Conservation (phyloP, 257 asterid genomes). For the Rehmannia glutinosa region DNA sequence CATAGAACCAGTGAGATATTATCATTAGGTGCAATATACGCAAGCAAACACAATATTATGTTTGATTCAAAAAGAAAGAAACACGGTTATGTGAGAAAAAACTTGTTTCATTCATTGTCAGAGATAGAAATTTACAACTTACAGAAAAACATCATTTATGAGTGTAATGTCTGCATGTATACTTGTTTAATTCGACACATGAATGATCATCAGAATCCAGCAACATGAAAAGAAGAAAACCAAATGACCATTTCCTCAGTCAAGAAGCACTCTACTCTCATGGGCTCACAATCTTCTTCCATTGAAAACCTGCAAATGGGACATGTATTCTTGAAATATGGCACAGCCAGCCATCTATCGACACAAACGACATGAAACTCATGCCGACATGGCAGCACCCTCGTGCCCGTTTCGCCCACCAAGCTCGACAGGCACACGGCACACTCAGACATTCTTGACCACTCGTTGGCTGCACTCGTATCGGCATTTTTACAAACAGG, state of each 20-base stretch:
- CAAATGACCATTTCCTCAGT: slow-evolving; percentile 50
- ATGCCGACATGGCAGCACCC: slow-evolving; percentile 39
- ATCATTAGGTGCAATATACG: too few species aligned
- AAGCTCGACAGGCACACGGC: slow-evolving; percentile 41
- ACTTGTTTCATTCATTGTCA: too few species aligned
- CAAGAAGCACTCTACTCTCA: slow-evolving; percentile 32
- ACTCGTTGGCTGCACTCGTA: neutral
- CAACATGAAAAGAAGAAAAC: slow-evolving; percentile 54
- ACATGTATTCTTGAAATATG: slow-evolving; percentile 32
- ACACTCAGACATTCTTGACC: slow-evolving; percentile 18
- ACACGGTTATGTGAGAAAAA: too few species aligned
- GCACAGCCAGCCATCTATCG: slow-evolving; percentile 37
- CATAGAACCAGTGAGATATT: too few species aligned
- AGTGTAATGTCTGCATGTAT: too few species aligned
- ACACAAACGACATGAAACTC: slow-evolving; percentile 40
- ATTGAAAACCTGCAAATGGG: slow-evolving; percentile 37
- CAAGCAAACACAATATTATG: too few species aligned
- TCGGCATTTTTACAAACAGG: neutral
- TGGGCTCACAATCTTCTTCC: slow-evolving; percentile 1
- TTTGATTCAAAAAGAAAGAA: too few species aligned
- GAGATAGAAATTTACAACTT: too few species aligned
- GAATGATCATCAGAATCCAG: slow-evolving; percentile 41
- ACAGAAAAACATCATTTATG: too few species aligned
- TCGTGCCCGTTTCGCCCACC: slow-evolving; percentile 17
- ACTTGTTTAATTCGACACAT: too few species aligned